Base-by-base conservation (phyloP, 2,329 filamentous ascomycete species). In the Xylaria sp. region DNA sequence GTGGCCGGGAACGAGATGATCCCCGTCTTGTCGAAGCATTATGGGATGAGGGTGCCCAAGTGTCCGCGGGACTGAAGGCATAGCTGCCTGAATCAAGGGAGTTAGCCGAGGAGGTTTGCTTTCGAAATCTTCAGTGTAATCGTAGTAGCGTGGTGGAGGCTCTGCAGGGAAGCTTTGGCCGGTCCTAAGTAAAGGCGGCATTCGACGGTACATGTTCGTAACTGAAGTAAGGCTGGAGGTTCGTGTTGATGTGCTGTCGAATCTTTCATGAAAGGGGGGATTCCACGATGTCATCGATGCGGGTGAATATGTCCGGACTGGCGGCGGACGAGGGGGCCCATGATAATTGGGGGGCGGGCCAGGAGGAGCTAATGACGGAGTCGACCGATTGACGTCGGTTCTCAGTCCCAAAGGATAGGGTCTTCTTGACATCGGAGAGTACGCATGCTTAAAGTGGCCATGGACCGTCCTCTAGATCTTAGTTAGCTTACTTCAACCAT, bases 51-150 rank as follows among this genome's bases (percentile, higher is more conserved):
- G 72, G 28, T 60, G 71, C 57, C 70, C 72, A 18, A 70, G 43
- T 45, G 56, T 55, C 36, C 67, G 73, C 15, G 70, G 72, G 30
- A 71, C 70, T 18, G 73, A 52, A 25, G 76, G 72, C 13, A 68
- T 70, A 10, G 74, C 56, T 13, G 71, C 67, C n/a, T 74, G 71
- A 36, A 68, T 32, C 34, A 71, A 69, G 9, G 72, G 69, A 45
- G 20, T 32, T 8, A 61, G 57, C 7, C 58, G 72, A 34, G 73
- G 66, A 23, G 68, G 64, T 20, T 73, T 75, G 52, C 74, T 78
- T 20, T 85, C 83, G 60, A 86, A 86, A 3, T 81, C 82, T 70
- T 87, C 85, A 20, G 80, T 83, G 72, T 87, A 87, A 72, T 87
- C 85, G 68, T 87, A 86, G 72, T 86, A 87, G 45, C 50, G 82